These are phyloP conservation scores for Penicillium sp. DNA, from an alignment of 2,329 filamentous ascomycete genomes.

Conservation along the genomic window DNA sequence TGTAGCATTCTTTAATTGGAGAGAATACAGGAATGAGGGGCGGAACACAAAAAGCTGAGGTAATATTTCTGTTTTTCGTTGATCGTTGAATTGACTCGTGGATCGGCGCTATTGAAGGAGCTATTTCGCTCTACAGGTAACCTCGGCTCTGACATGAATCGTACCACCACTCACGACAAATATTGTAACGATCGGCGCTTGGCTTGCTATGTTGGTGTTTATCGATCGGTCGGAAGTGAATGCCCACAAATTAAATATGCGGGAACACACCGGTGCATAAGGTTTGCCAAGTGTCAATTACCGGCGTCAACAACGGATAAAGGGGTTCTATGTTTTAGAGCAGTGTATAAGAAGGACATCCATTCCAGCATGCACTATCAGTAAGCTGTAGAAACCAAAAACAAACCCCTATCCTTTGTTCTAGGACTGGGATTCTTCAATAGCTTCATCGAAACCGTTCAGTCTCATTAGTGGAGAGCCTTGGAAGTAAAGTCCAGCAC, in stretches of 20 bases:
- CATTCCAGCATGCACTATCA: too few species aligned
- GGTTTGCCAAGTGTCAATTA: background rate
- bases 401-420: too few species aligned
- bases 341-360: too few species aligned
- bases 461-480: too few species aligned
- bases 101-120: slow-evolving; percentile 18
- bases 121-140: slow-evolving; percentile 3
- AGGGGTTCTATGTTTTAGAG: too few species aligned
- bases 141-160: background rate
- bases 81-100: background rate
- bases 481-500: too few species aligned
- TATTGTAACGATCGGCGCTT: background rate
- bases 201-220: background rate
- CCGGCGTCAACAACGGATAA: too few species aligned
- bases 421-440: too few species aligned
- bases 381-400: too few species aligned
- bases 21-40: background rate
- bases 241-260: background rate
- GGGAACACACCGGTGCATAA: background rate
- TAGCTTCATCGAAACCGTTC: too few species aligned
- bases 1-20: background rate
- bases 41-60: background rate
- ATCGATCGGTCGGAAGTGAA: background rate
- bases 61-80: background rate
- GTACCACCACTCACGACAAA: background rate